A percentile compares a stretch with the other conserved stretches of the same genome.
Evolutionary conservation across 2,329 filamentous ascomycete species (phyloP).

Genomic region (Mycosphaerella sp.): DNA sequence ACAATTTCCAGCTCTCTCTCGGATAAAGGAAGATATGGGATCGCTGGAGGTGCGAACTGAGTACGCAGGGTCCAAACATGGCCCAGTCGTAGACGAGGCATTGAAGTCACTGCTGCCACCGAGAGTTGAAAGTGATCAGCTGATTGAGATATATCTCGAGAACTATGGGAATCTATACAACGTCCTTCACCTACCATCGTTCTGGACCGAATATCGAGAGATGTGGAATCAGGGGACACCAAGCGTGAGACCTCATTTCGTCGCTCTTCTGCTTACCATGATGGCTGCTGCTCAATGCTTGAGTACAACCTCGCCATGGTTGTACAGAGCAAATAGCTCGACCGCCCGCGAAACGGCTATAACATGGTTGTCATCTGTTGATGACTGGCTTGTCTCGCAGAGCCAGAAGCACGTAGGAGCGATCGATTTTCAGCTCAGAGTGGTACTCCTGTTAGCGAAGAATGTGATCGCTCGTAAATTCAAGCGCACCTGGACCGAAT

Average conservation of each 20-base stretch:
- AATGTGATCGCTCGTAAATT: slow-evolving; percentile 47
- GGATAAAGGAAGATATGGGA: slow-evolving; percentile 27
- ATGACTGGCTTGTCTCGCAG: slow-evolving; percentile 41
- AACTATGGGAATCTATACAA: slow-evolving; percentile 49
- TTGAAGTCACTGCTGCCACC: slow-evolving; percentile 36
- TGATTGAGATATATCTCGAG: slow-evolving; percentile 45
- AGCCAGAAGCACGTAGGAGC: slow-evolving; percentile 50
- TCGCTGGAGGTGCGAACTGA: slow-evolving; percentile 22
- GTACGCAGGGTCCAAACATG: slow-evolving; percentile 21
- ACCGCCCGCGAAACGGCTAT: slow-evolving; percentile 37
- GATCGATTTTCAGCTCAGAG: slow-evolving; percentile 46
- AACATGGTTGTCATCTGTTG: slow-evolving; percentile 37
- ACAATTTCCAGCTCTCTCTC: slow-evolving; percentile 33
- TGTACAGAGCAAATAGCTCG: slow-evolving; percentile 42
- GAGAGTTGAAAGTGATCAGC: slow-evolving; percentile 37
- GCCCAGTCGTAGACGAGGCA: slow-evolving; percentile 29
- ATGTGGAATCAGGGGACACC: slow-evolving; percentile 41
- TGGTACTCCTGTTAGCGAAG: slow-evolving; percentile 47
- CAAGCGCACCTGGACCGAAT: slow-evolving; percentile 50
- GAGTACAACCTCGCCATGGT: slow-evolving; percentile 27
- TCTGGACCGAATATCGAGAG: slow-evolving; percentile 45
- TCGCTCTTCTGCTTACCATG: slow-evolving; percentile 39
- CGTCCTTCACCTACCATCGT: slow-evolving; percentile 50
- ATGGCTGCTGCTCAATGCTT: slow-evolving; percentile 36
- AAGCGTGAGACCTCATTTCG: slow-evolving; percentile 31